phyloP scores from a whole-genome alignment of 2,329 filamentous ascomycete genomes.

The Arthroderma uncinatum region DNA sequence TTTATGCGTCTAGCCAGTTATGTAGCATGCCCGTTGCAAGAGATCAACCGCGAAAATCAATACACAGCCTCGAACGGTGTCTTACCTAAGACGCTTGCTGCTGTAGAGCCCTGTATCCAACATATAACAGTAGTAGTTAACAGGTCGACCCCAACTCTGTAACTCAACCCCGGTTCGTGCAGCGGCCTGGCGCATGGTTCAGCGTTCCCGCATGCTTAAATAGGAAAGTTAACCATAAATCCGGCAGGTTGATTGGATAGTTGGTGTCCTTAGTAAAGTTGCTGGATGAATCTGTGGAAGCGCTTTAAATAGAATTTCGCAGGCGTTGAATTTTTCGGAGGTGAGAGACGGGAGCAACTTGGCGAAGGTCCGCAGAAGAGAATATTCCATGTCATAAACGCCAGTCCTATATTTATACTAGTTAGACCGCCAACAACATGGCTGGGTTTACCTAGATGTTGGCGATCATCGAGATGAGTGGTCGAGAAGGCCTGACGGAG shows the following conservation, averaged over 20 bases:
- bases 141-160: background rate
- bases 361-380: too few species aligned
- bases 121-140: background rate
- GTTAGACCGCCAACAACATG: too few species aligned
- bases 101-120: background rate
- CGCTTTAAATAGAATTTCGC: background rate
- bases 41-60: background rate
- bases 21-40: background rate
- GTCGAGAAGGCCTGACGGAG: too few species aligned
- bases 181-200: background rate
- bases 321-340: background rate
- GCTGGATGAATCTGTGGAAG: background rate
- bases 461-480: too few species aligned
- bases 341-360: too few species aligned
- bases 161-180: background rate
- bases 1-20: background rate
- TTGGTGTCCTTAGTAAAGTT: background rate
- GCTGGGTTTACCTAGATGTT: too few species aligned
- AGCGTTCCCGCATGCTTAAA: background rate
- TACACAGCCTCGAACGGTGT: background rate
- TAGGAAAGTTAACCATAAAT: background rate
- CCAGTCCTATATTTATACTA: too few species aligned
- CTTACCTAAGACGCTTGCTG: background rate
- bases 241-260: background rate
- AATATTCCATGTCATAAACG: too few species aligned